Conservation (phyloP, 805 yeast species). For the Sugiyamaella boreocaroliniensis region DNA sequence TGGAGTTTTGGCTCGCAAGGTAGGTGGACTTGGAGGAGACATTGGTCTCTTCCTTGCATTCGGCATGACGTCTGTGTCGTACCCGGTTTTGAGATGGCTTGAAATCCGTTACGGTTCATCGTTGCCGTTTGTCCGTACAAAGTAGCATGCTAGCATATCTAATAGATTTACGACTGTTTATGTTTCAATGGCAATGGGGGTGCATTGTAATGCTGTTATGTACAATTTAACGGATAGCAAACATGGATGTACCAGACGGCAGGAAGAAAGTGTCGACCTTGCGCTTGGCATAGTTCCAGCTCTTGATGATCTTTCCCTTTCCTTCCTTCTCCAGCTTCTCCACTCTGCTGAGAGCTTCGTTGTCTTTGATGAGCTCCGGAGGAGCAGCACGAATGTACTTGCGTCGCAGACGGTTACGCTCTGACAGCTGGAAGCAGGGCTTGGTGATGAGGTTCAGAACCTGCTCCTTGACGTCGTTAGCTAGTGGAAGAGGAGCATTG, state of each 20-base stretch:
- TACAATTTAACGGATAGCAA: constrained; percentile 17
- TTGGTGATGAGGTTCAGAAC: constrained; percentile 39
- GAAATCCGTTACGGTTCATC: constrained; percentile 40
- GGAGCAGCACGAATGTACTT: constrained; percentile 49
- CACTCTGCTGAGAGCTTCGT: constrained; percentile 23
- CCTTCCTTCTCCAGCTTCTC: constrained; percentile 39
- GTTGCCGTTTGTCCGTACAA: background rate
- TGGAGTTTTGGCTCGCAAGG: constrained; percentile 61
- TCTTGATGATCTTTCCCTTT: constrained; percentile 43
- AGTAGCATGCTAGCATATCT: background rate
- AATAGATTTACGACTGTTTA: background rate
- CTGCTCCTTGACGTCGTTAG: constrained; percentile 35
- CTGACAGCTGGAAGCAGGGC: constrained; percentile 30
- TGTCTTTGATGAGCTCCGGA: constrained; percentile 44
- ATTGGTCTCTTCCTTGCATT: constrained; percentile 74
- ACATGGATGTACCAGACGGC: constrained; percentile 23
- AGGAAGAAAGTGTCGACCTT: constrained; percentile 42
- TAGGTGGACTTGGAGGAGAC: constrained; percentile 72
- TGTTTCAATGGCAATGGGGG: background rate
- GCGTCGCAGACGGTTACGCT: constrained; percentile 38
- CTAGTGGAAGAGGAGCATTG: constrained; percentile 24
- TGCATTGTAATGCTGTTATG: background rate
- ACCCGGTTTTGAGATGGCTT: constrained; percentile 57
- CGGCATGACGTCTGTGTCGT: constrained; percentile 60
- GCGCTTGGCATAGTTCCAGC: constrained; percentile 55